These are phyloP conservation scores for Tolypocladium ovalisporum DNA, from an alignment of 2,329 filamentous ascomycete species.

Conservation along the genomic window DNA sequence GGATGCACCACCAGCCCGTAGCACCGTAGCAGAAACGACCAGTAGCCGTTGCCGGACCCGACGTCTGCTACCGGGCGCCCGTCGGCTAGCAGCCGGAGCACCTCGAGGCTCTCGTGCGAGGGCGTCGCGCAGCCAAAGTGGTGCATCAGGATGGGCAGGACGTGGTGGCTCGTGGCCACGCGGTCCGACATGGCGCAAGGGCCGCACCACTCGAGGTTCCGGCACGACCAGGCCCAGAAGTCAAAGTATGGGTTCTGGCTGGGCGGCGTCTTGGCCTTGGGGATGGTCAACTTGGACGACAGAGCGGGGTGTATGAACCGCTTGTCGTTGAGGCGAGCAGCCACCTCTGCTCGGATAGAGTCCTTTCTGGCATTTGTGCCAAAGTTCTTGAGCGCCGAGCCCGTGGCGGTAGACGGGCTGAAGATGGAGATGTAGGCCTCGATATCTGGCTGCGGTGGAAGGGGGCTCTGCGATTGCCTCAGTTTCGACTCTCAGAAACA, in stretches of 20 bases:
- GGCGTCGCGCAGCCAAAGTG: constrained; percentile 68
- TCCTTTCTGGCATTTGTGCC: constrained; percentile 52
- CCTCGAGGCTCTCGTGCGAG: constrained; percentile 51
- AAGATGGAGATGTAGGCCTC: constrained; percentile 59
- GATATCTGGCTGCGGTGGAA: constrained; percentile 47
- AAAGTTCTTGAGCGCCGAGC: constrained; percentile 52
- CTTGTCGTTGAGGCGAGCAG: constrained; percentile 41
- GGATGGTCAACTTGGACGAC: constrained; percentile 26
- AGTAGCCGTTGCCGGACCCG: constrained; percentile 65
- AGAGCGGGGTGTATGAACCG: constrained; percentile 38
- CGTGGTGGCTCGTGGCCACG: constrained; percentile 50
- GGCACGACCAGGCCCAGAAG: constrained; percentile 56
- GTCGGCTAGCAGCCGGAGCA: constrained; percentile 45
- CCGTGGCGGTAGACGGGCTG: constrained; percentile 44
- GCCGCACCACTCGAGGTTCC: constrained; percentile 54
- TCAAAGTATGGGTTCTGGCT: constrained; percentile 54
- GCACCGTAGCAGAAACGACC: constrained; percentile 58
- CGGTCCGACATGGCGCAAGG: constrained; percentile 40
- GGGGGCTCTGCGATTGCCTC: constrained; percentile 21
- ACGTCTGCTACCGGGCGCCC: constrained; percentile 50
- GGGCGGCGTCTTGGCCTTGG: constrained; percentile 32
- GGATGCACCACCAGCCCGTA: constrained; percentile 44
- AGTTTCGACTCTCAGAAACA: background rate
- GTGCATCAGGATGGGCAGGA: constrained; percentile 65
- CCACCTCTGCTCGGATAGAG: constrained; percentile 47